Percentiles rank a stretch among this genome's conserved stretches.
Evolutionary conservation across 139 green algal genomes (phyloP).

Genomic region (Chloropicon primus): DNA sequence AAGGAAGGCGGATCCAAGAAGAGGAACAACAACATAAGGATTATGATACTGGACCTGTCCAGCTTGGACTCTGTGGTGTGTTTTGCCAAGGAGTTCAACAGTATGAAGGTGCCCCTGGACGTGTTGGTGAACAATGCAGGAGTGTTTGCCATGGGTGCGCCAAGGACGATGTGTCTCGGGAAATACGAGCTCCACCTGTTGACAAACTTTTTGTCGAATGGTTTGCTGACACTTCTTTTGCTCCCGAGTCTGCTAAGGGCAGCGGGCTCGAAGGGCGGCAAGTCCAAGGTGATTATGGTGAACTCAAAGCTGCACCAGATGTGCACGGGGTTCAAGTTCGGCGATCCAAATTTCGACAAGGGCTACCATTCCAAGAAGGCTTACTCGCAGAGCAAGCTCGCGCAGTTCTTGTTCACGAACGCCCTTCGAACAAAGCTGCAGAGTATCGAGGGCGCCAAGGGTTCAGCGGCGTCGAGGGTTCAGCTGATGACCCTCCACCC

Average conservation of each 20-base stretch:
- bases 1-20: conserved; percentile 1
- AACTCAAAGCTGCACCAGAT: conserved; percentile 37
- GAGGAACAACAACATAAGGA: conserved; percentile 24
- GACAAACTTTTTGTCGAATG: not conserved
- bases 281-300: conserved; percentile 39
- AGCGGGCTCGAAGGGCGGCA: not conserved
- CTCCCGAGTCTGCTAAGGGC: conserved; percentile 36
- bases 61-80: conserved; percentile 49
- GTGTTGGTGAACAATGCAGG: conserved; percentile 82
- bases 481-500: conserved; percentile 47
- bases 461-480: not conserved
- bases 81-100: conserved; percentile 46
- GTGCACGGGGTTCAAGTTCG: conserved; percentile 17
- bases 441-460: not conserved
- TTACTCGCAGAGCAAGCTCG: conserved; percentile 68
- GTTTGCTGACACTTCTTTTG: conserved; percentile 27
- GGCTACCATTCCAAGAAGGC: conserved; percentile 32
- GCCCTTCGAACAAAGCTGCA: conserved; percentile 23
- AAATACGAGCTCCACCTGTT: conserved; percentile 32
- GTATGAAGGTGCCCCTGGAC: conserved; percentile 40
- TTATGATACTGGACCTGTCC: conserved; percentile 59
- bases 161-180: conserved; percentile 12
- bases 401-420: conserved; percentile 44
- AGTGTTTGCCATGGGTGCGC: conserved; percentile 57
- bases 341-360: conserved; percentile 12